Percentiles rank a stretch among this genome's conserved stretches.
These are phyloP conservation scores for Xylariales sp. DNA, from an alignment of 2,329 filamentous ascomycete species.

Conservation along the genomic window DNA sequence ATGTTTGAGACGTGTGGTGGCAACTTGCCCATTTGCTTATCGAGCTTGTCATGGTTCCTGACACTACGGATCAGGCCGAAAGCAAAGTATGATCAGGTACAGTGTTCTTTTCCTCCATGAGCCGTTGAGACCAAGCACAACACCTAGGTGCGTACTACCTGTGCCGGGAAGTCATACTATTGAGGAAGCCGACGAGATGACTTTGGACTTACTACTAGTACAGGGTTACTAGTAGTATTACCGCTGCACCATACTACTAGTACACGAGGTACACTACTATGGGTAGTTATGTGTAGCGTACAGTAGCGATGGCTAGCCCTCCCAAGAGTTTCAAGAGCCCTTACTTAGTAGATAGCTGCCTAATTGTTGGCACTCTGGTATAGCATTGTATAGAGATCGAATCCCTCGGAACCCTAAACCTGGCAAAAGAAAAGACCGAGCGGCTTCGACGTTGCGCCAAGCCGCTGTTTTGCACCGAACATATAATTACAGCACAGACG, in stretches of 20 bases:
- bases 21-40: neutral
- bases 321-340: constrained; percentile 10
- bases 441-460: neutral
- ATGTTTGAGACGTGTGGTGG: neutral
- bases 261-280: neutral
- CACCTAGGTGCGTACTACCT: neutral
- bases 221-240: too few relatives aligned
- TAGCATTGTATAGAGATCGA: constrained; percentile 8
- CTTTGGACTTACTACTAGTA: neutral
- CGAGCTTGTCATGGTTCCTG: neutral
- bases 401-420: neutral
- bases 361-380: constrained; percentile 13
- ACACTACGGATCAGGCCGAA: neutral
- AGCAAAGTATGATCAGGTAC: too few relatives aligned
- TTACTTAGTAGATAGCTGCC: neutral
- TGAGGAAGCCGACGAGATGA: constrained; percentile 22
- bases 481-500: too few relatives aligned
- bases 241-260: neutral
- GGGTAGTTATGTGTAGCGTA: neutral
- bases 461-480: neutral
- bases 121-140: too few relatives aligned
- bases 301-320: neutral
- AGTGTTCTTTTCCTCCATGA: too few relatives aligned
- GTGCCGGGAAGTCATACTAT: constrained; percentile 4
- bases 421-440: constrained; percentile 11